phyloP scores from a whole-genome alignment of 2,329 filamentous ascomycete genomes.

The Thelonectria olida region DNA sequence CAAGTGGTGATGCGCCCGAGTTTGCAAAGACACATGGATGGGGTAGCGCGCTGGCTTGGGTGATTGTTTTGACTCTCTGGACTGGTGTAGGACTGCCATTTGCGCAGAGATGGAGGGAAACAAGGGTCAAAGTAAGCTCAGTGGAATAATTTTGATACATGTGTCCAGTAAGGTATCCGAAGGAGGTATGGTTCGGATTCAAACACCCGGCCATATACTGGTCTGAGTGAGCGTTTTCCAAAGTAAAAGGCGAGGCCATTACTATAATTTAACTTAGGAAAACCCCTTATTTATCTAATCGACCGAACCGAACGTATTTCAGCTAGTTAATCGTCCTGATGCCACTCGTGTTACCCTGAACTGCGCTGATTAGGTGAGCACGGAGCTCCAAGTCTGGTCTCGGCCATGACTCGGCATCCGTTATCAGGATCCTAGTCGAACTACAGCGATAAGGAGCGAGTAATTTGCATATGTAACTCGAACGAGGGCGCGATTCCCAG shows the following conservation, averaged over 20 bases:
- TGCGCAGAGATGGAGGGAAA: constrained; percentile 31
- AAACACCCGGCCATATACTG: no score
- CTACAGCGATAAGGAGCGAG: background rate
- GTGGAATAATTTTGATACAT: background rate
- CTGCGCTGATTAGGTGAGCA: background rate
- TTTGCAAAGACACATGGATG: constrained; percentile 49
- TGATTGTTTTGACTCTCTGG: constrained; percentile 46
- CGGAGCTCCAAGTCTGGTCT: background rate
- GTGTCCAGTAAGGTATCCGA: no score
- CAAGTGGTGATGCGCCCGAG: constrained; percentile 47
- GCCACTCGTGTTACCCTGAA: background rate
- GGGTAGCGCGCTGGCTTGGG: constrained; percentile 44
- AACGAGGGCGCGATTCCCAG: background rate
- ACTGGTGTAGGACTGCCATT: constrained; percentile 43
- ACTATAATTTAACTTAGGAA: no score
- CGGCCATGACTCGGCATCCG: background rate
- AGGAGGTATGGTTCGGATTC: no score
- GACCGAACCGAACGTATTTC: background rate
- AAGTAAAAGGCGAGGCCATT: no score
- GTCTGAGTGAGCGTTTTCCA: no score
- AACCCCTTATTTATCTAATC: background rate
- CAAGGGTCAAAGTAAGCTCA: constrained; percentile 16
- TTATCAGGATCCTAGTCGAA: constrained; percentile 9
- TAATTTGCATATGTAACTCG: constrained; percentile 4
- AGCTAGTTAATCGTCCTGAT: background rate